Base-by-base conservation (phyloP, 441 rosid genomes). In the Gossypium schwendimanii region DNA sequence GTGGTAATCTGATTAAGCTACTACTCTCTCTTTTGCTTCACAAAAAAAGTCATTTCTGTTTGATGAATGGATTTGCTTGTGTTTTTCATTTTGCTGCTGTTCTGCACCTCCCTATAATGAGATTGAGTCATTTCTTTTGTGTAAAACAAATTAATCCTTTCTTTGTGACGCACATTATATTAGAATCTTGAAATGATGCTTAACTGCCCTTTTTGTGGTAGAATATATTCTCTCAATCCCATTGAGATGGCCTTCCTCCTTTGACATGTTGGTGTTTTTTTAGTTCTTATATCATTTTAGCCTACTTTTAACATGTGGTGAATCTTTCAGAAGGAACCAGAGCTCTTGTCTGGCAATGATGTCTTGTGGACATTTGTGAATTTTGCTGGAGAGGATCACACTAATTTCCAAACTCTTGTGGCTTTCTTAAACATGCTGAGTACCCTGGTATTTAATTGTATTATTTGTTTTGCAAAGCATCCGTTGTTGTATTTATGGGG, bases 301-400 rank as follows among this genome's bases (percentile, higher is more conserved):
- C 60, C 6, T 59, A 52, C 72, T 17, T 63, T 60, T 76, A 45
- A 58, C 61, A 17, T 70, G 53, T 75, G 24, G 71, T 47, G 80
- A 67, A 62, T 73, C 72, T 83, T 78, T 59, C 88, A 94, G 99
- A 94, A 89, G 70, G 99, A 94, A 82, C 91, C 96, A 2, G 98
- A 92, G 84, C 85, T 94, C 61, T 81, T 94, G 76, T 84, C 92
- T 76, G 94, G 94, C 81, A 92, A 94, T 83, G 99, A 94, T 81
- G 93, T 89, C 80, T 81, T 95, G 79, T 95, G 99, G 99, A 95
- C 97, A 26, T 95, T 95, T 81, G 97, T 95, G 78, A 89, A 86
- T 81, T 95, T 95, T 85, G 98, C 98, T 62, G 99, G 99, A 75
- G 99, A 95, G 79, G 99, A 95, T 79, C 99, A 95, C 84, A 89